These are phyloP conservation scores for Trichosporon coremiiforme DNA, from an alignment of 1,284 basidiomycete species.

Conservation along the genomic window DNA sequence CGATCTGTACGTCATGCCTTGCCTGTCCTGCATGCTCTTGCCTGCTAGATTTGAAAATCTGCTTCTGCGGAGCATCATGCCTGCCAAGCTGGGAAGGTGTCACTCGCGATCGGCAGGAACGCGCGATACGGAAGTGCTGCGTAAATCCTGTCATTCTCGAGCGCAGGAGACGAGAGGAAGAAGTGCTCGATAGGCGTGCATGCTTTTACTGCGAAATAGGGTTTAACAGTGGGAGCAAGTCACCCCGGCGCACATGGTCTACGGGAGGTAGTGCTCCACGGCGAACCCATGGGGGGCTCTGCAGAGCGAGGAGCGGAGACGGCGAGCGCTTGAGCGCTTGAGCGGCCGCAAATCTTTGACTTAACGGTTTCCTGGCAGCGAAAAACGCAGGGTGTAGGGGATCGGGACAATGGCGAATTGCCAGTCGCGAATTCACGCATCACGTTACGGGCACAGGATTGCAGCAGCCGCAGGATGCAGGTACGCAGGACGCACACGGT, in stretches of 20 bases:
- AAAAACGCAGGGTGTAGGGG: neutral
- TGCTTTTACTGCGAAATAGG: neutral
- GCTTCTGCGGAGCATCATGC: neutral
- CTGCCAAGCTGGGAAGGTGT: neutral
- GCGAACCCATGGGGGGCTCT: conserved; percentile 10
- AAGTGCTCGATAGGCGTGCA: neutral
- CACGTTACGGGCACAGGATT: neutral
- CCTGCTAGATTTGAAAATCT: neutral
- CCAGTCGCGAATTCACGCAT: neutral
- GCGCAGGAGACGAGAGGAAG: conserved; percentile 3
- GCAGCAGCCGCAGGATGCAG: too few relatives aligned
- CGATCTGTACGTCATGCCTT: neutral
- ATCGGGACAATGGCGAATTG: conserved; percentile 7
- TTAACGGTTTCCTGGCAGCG: too few relatives aligned
- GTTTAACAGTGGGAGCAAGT: neutral
- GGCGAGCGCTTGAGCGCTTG: neutral
- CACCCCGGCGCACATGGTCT: neutral
- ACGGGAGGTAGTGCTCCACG: neutral
- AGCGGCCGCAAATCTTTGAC: conserved; percentile 7
- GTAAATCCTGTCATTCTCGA: neutral
- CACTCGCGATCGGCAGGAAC: conserved; percentile 12
- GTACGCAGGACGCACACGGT: neutral
- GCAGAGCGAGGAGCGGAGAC: neutral
- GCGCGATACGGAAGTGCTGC: neutral
- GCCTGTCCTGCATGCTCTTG: neutral